Base-by-base conservation (phyloP, 2,329 filamentous ascomycete species). In the Fusarium concolor region DNA sequence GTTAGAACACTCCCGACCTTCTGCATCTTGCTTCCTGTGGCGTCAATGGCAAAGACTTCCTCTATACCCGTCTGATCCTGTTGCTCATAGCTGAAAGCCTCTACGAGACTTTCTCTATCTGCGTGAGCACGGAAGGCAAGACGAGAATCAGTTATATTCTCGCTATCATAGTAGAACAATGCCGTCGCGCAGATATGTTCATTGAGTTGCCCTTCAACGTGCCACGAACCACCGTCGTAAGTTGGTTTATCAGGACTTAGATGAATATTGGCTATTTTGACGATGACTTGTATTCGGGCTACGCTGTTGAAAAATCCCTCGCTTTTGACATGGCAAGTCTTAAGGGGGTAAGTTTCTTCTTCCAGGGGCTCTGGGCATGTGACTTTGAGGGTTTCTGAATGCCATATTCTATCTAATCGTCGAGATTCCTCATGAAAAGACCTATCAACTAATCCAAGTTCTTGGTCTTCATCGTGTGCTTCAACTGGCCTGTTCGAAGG, bases 171-270 rank as follows among this genome's bases (percentile, higher is more conserved):
- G 74, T 89, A 89, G 75, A 88, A 89, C 15, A 91, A 77, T 0
- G 88, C 86, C 0, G 87, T 88, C 0, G 87, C 87, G 66, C 83
- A 84, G 35, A 92, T 90, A 64, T 85, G 85, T 74, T 92, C 89
- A 67, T 91, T 91, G 4, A 82, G 66, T 62, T 79, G 78, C 18
- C 86, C 85, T 65, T 88, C 86, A 3, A 86, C 71, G 60, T 88
- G 85, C 83, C 86, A 89, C 1, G 76, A 77, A 1, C 86, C 86
- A 17, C 84, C 84, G 0, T 77, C 75, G 65, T 87, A 90, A 0
- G 70, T 71, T 0, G 88, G 85, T 3, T 86, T 83, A n/a, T 86
- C 84, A 0, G 89, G 88, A 0, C 83, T 86, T 1, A 91, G 80
- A 26, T 89, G 81, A 43, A 91, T 86, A 45, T 85, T 87, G 12